A percentile compares a stretch with the other conserved stretches of the same genome.
Conservation (phyloP, 306 rosid species). For the Glycine tomentella region DNA sequence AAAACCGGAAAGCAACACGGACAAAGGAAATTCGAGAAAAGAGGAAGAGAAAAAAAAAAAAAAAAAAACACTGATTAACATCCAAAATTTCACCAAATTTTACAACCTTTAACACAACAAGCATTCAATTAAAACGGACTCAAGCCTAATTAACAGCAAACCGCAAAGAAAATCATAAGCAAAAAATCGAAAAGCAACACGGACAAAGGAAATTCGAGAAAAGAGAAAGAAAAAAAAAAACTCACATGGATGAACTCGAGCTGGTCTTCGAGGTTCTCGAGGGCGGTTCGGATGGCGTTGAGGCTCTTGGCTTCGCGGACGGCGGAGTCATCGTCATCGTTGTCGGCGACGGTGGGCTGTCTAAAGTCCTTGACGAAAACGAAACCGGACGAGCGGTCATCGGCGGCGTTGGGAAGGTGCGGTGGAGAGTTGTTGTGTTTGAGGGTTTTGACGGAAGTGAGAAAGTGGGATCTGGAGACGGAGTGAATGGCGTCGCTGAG, state of each 20-base stretch:
- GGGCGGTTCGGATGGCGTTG: conserved; percentile 81
- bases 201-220: conserved; percentile 37
- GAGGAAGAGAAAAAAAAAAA: neutral
- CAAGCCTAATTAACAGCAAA: too few species aligned
- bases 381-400: conserved; percentile 52
- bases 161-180: neutral
- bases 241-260: conserved; percentile 90
- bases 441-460: conserved; percentile 64
- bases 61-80: neutral
- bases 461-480: conserved; percentile 85
- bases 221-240: neutral
- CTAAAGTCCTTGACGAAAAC: conserved; percentile 74
- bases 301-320: conserved; percentile 88
- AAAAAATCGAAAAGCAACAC: neutral
- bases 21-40: conserved; percentile 40
- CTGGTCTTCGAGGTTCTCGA: conserved; percentile 96
- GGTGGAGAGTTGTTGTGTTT: conserved; percentile 46
- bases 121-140: neutral
- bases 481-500: conserved; percentile 97
- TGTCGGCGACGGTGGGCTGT: conserved; percentile 33
- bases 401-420: conserved; percentile 48
- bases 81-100: conserved; percentile 17
- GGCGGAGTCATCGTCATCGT: conserved; percentile 71
- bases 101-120: neutral
- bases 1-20: neutral